Evolutionary conservation across 768 basidiomycete species (phyloP).

Genomic region (Tulasnella sp.): DNA sequence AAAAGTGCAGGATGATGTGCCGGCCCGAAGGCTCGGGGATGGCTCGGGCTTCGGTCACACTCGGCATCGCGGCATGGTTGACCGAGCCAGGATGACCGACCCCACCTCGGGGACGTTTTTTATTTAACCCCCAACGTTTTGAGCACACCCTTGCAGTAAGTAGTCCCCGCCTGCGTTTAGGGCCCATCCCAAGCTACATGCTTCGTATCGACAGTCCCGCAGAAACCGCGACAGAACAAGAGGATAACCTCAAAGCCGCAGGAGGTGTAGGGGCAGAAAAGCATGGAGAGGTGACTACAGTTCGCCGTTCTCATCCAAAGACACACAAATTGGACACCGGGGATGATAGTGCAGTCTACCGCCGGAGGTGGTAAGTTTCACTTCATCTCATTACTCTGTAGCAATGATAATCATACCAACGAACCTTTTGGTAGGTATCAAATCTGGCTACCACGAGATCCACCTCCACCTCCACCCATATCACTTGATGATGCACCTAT

Average conservation of each 20-base stretch:
- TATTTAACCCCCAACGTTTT: neutral
- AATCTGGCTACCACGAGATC: constrained; percentile 53
- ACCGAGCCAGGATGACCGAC: neutral
- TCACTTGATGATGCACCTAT: constrained; percentile 57
- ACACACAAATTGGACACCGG: neutral
- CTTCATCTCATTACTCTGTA: neutral
- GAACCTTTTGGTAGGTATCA: constrained; percentile 31
- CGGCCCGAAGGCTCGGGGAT: neutral
- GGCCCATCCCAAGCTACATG: neutral
- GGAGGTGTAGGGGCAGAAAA: neutral
- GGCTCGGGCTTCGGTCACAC: neutral
- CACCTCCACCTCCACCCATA: constrained; percentile 51
- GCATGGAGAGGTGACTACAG: neutral
- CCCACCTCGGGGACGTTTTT: neutral
- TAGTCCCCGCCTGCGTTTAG: neutral
- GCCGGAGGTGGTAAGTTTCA: constrained; percentile 2
- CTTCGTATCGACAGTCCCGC: neutral
- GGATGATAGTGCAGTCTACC: neutral
- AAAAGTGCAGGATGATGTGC: neutral
- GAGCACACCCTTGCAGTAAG: neutral
- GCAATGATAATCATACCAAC: neutral
- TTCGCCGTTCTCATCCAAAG: neutral
- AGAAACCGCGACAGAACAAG: neutral
- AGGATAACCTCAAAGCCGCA: neutral
- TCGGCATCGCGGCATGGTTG: neutral